phyloP scores from a whole-genome alignment of 1,139 yeast genomes.

The Geotrichum cucujoidarum region DNA sequence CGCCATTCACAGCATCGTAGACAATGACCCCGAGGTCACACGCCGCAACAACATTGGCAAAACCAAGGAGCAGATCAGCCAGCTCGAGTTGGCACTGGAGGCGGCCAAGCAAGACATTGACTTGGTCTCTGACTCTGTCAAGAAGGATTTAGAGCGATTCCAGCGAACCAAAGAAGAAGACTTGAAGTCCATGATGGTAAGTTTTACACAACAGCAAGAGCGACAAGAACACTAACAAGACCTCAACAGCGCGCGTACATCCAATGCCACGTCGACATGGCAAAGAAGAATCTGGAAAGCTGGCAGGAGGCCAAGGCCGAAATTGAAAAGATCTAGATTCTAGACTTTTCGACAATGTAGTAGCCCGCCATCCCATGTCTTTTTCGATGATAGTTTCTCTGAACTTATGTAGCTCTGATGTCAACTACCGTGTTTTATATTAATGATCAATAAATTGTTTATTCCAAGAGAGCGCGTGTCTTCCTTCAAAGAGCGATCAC shows the following conservation, averaged over 20 bases:
- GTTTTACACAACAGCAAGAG: not conserved
- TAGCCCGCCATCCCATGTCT: not conserved
- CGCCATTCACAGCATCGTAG: slow-evolving; percentile 64
- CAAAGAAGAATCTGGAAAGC: slow-evolving; percentile 60
- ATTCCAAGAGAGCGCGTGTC: no score
- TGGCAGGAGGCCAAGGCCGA: slow-evolving; percentile 61
- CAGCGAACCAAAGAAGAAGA: slow-evolving; percentile 44
- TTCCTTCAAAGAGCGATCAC: no score
- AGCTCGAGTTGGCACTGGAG: slow-evolving; percentile 52
- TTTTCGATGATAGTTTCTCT: not conserved
- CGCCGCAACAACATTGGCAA: slow-evolving; percentile 53
- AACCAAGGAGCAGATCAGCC: slow-evolving; percentile 49
- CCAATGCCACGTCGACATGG: slow-evolving; percentile 61
- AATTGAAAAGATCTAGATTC: slow-evolving; percentile 38
- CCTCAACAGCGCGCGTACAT: slow-evolving; percentile 44
- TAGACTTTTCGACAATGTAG: not conserved
- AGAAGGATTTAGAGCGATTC: slow-evolving; percentile 48
- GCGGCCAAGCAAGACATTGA: slow-evolving; percentile 55
- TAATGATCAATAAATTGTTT: not conserved
- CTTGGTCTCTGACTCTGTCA: slow-evolving; percentile 48
- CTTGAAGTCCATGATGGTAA: slow-evolving; percentile 43
- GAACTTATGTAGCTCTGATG: not conserved
- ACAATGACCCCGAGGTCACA: slow-evolving; percentile 63
- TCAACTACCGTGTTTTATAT: not conserved
- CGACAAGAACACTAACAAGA: slow-evolving; percentile 1